Evolutionary conservation across 2,329 filamentous ascomycete genomes (phyloP).

Genomic region (Sporothrix dimorphospora): DNA sequence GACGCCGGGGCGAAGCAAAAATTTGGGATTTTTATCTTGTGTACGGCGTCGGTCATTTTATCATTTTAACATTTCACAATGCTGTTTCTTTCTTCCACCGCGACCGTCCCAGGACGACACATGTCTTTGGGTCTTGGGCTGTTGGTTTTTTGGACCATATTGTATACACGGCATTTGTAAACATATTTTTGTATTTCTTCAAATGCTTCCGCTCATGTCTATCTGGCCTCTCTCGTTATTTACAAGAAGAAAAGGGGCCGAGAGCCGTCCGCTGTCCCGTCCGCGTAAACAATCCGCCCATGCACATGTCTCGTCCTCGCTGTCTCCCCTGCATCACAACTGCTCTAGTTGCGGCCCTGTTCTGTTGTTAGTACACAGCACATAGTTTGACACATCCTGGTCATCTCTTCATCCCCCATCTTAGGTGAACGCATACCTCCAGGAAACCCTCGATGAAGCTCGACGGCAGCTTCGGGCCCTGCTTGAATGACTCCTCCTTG

Average conservation of each 20-base stretch:
- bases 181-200: slow-evolving; percentile 9
- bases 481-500: slow-evolving; percentile 76
- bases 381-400: not conserved
- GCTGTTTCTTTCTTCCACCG: not conserved
- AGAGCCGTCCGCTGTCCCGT: not conserved
- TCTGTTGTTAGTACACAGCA: slow-evolving; percentile 20
- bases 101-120: not conserved
- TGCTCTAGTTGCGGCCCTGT: slow-evolving; percentile 63
- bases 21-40: slow-evolving; percentile 12
- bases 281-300: not conserved
- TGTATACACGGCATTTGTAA: not conserved
- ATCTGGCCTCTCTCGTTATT: slow-evolving; percentile 14
- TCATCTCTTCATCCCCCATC: no score
- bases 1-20: not conserved
- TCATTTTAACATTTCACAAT: not conserved
- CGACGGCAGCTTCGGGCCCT: slow-evolving; percentile 76
- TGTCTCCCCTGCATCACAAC: slow-evolving; percentile 18
- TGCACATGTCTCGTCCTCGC: slow-evolving; percentile 37
- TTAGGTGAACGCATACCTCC: slow-evolving; percentile 59
- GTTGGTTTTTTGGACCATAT: not conserved
- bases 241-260: slow-evolving; percentile 11
- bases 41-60: slow-evolving; percentile 8
- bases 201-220: slow-evolving; percentile 15
- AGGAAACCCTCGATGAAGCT: slow-evolving; percentile 95
- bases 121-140: not conserved